Evolutionary conservation across 345 rosid species (phyloP), one percentile per base, ranked within the genome.

Genomic region (Gynandropsis gynandra): DNA sequence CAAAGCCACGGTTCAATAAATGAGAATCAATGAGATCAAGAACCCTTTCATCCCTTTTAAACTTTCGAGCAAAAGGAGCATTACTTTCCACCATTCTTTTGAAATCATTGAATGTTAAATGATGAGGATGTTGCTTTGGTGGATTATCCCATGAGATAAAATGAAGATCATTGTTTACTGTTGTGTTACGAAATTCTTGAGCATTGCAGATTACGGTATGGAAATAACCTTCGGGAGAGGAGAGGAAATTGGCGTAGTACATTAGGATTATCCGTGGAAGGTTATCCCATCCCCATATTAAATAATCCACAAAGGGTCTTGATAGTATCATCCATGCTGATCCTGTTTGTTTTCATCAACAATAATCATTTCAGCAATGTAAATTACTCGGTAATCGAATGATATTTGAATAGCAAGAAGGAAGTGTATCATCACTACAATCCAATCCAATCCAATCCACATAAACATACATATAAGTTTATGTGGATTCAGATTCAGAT

Each of bases 281-380:
- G 61, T 83, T 83, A 72, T 83, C 93, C 93, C 93, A 83, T 50
- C 85, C 87, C 93, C 93, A 78, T 38, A 83, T 76, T 55, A 80
- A 78, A 64, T 84, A 84, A 43, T 84, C 93, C 21, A 84, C 58
- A 47, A 84, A 80, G 20, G 93, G 68, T 7, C 81, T 78, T 33
- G 93, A 78, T 43, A 81, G 85, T 16, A 68, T 85, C 93, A 84
- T 81, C 93, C 93, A 84, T 13, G 93, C 93, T 59, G 88, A 84
- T 48, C 93, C 93, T 83, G 29, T 5, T n/a, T n/a, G n/a, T n/a
- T n/a, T n/a, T n/a, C n/a, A n/a, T n/a, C n/a, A n/a, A n/a, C n/a
- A n/a, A 24, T 2, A 24, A 24, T 24, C 29, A 24, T 2, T 2
- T 24, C 29, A 24, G 29, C 29, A 2, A 24, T 24, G 29, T 5